These are phyloP conservation scores for Coelastrella sp. DNA, from an alignment of 139 green algal genomes.

Conservation along the genomic window DNA sequence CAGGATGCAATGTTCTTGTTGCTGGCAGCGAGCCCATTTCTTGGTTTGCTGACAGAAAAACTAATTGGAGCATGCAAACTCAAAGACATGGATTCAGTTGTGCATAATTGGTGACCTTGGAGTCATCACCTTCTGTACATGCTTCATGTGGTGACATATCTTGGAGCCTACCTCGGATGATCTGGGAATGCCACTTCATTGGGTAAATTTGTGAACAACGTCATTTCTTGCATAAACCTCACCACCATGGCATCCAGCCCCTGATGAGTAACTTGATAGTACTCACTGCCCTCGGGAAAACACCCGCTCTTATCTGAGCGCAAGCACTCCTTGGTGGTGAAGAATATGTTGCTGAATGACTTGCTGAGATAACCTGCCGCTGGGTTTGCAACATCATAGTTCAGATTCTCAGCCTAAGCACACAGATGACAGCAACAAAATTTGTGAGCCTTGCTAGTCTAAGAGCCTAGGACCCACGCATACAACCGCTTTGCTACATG, in stretches of 20 bases:
- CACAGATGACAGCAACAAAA: too few relatives aligned
- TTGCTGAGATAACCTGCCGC: constrained; percentile 15
- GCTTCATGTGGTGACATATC: background rate
- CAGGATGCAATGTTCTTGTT: background rate
- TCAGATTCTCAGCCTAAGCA: constrained; percentile 1
- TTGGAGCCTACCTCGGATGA: constrained; percentile 42
- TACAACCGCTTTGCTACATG: too few relatives aligned
- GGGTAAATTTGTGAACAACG: background rate
- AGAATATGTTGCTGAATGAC: constrained; percentile 17
- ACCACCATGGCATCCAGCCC: constrained; percentile 51
- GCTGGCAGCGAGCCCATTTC: background rate
- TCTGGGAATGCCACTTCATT: constrained; percentile 12
- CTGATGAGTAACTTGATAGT: constrained; percentile 30
- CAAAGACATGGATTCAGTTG: too few relatives aligned
- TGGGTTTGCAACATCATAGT: background rate
- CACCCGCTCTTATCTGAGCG: constrained; percentile 13
- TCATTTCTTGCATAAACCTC: constrained; percentile 44
- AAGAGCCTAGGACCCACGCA: too few relatives aligned
- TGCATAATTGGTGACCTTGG: too few relatives aligned
- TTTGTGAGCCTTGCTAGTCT: too few relatives aligned
- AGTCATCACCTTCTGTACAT: too few relatives aligned
- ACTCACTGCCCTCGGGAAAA: background rate
- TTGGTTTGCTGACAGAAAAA: too few relatives aligned
- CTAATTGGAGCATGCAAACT: too few relatives aligned
- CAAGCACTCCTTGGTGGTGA: constrained; percentile 39